These are phyloP conservation scores for Podospora australis DNA, from an alignment of 495 filamentous ascomycete genomes.

Conservation along the genomic window DNA sequence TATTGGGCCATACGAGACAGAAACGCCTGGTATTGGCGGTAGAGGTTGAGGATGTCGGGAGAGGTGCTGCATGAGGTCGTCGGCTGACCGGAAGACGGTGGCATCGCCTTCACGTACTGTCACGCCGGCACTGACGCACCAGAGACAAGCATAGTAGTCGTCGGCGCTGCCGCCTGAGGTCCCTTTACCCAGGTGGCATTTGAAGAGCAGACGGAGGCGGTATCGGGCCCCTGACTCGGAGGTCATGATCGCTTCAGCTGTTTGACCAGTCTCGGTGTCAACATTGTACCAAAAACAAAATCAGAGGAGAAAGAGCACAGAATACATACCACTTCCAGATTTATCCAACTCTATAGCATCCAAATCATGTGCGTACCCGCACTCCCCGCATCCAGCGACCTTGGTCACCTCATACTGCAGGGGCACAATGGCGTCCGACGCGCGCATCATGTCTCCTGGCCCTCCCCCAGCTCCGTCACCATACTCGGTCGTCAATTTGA, in stretches of 20 bases:
- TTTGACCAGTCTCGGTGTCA: no score
- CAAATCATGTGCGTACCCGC: constrained; percentile 27
- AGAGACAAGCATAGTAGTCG: constrained; percentile 30
- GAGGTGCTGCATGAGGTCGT: constrained; percentile 30
- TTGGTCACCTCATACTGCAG: constrained; percentile 15
- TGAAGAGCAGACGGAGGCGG: constrained; percentile 33
- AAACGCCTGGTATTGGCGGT: constrained; percentile 29
- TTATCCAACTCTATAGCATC: constrained; percentile 28
- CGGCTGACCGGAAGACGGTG: constrained; percentile 31
- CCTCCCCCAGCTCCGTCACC: constrained; percentile 6
- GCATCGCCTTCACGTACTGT: constrained; percentile 30
- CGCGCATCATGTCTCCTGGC: constrained; percentile 16
- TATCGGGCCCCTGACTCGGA: constrained; percentile 23
- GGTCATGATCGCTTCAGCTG: constrained; percentile 19
- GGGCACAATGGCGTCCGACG: constrained; percentile 15
- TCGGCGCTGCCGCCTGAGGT: constrained; percentile 8
- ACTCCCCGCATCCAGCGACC: constrained; percentile 26
- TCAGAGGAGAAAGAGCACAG: background rate
- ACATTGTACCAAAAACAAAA: background rate
- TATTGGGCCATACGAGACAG: constrained; percentile 30
- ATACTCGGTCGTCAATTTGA: constrained; percentile 14
- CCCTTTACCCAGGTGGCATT: constrained; percentile 26
- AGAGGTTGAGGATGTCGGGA: constrained; percentile 34
- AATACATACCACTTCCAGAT: constrained; percentile 21
- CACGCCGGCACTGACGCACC: constrained; percentile 25